These are phyloP conservation scores for Volutella citrinella DNA, from an alignment of 2,329 filamentous ascomycete genomes.

Conservation along the genomic window DNA sequence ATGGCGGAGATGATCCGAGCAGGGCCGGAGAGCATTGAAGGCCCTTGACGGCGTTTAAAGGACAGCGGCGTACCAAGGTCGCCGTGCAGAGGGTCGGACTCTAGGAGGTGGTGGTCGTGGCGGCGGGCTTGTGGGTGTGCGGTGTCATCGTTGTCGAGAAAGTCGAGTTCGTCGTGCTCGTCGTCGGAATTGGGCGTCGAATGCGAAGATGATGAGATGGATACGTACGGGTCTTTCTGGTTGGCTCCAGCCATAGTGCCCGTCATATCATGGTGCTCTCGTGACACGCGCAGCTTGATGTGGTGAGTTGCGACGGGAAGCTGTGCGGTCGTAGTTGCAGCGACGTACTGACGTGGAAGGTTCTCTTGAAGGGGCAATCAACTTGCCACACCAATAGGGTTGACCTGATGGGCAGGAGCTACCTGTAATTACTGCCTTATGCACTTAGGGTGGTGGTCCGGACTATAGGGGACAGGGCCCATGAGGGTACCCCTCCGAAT, in stretches of 20 bases:
- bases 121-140: too few species aligned
- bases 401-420: too few species aligned
- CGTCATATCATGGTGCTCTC: conserved; percentile 37
- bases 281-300: too few species aligned
- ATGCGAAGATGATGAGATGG: conserved; percentile 31
- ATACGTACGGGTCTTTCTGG: conserved; percentile 32
- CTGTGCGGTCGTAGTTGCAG: too few species aligned
- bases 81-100: conserved; percentile 54
- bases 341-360: too few species aligned
- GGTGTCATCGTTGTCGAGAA: conserved; percentile 37
- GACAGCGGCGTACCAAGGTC: conserved; percentile 54
- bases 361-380: too few species aligned
- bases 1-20: conserved; percentile 48
- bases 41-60: conserved; percentile 68
- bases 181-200: conserved; percentile 32
- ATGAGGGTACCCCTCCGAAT: too few species aligned
- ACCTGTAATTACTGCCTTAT: too few species aligned
- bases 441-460: too few species aligned
- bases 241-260: conserved; percentile 40
- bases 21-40: conserved; percentile 43
- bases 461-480: too few species aligned
- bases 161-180: conserved; percentile 48
- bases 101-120: conserved; percentile 38
- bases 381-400: too few species aligned
- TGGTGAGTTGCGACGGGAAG: too few species aligned